Base-by-base conservation (phyloP, 306 rosid genomes). In the Herpetospermum pedunculosum region DNA sequence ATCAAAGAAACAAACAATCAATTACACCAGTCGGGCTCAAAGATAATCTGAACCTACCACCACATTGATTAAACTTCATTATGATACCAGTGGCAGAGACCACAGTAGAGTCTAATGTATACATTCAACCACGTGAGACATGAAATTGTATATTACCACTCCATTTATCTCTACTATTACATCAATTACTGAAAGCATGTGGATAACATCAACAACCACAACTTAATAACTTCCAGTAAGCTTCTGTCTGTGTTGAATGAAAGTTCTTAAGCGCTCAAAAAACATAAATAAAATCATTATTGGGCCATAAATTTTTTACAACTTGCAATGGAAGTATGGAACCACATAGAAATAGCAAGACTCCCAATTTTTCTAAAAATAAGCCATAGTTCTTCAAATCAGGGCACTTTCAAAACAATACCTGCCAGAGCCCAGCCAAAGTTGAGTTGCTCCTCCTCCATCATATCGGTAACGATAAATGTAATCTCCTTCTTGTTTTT, bases 371-470 rank as follows among this genome's bases (percentile, higher is more conserved):
- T 29, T 16, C 44, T 32, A 60, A 18, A 54, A 34, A 67, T 32
- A 40, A 41, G 26, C 28, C 70, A 62, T 1, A 34, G 50, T 40
- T 67, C 50, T 18, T 30, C 70, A 21, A 57, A 74, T 26, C 62
- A 71, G 12, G 28, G 12, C 21, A 70, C 32, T 47, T 23, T 41
- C 44, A 18, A 74, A 72, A 47, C 21, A 41, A 67, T 85, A 91
- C 98, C 98, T 94, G 87, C 95, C 96, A 81, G 95, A 91, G 78
- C 91, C 86, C 67, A 94, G 85, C 98, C 98, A 94, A 80, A 91
- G 94, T 86, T 94, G 98, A 76, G 95, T 82, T 52, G 97, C 97
- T 81, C 98, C 98, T 57, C 98, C 98, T 77, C 97, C 97, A 76
- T 91, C 85, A 73, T 94, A 94, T 76, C 91, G 90, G 78, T 94